A percentile compares a stretch with the other conserved stretches of the same genome.
Conservation (phyloP, 345 rosid genomes). For the Erucastrum elatum region DNA sequence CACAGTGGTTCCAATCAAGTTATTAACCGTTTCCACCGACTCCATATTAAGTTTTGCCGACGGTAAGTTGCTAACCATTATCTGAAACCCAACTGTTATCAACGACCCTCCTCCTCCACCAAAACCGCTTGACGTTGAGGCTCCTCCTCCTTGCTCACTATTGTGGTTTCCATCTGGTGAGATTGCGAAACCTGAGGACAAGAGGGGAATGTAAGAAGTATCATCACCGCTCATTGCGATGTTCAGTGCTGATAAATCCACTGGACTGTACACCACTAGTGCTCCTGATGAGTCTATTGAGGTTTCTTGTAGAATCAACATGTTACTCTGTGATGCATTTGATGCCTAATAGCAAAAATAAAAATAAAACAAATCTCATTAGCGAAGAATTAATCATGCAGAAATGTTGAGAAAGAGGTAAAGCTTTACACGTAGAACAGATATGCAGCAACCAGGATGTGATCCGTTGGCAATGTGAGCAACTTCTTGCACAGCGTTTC, state of each 20-base stretch:
- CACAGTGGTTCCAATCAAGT: constrained; percentile 80
- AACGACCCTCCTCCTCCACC: constrained; percentile 42
- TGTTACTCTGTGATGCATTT: constrained; percentile 71
- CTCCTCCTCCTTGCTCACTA: constrained; percentile 47
- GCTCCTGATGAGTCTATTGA: constrained; percentile 87
- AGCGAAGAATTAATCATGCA: no score
- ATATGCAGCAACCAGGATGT: constrained; percentile 89
- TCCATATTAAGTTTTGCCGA: constrained; percentile 88
- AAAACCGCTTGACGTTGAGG: constrained; percentile 64
- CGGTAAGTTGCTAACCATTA: constrained; percentile 83
- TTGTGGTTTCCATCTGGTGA: constrained; percentile 58
- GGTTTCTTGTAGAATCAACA: constrained; percentile 95
- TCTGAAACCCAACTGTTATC: constrained; percentile 90
- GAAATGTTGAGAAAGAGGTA: neutral
- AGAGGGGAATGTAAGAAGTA: constrained; percentile 75
- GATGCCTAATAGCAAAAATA: no score
- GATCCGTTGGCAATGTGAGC: constrained; percentile 91
- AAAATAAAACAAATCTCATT: no score
- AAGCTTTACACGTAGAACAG: constrained; percentile 78
- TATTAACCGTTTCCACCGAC: constrained; percentile 89
- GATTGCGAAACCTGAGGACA: constrained; percentile 93
- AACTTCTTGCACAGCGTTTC: constrained; percentile 86
- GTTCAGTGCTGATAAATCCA: constrained; percentile 77
- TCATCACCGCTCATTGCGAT: constrained; percentile 96
- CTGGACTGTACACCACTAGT: constrained; percentile 79